Conservation (phyloP, 2,329 filamentous ascomycete genomes). For the Fusarium pseudocircinatum region DNA sequence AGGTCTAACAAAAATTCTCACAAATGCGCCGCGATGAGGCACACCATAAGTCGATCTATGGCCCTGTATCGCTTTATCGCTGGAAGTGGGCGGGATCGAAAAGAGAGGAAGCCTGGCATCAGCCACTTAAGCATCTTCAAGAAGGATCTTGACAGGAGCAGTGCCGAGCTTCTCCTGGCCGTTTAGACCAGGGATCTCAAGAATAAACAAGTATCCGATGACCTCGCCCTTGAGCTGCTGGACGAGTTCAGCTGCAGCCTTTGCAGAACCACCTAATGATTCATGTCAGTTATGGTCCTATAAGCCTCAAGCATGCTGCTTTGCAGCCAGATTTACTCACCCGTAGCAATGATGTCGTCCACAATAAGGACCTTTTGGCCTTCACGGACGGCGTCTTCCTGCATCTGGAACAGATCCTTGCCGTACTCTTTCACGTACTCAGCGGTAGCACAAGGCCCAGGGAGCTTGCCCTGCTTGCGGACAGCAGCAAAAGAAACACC, state of each 20-base stretch:
- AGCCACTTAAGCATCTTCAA: conserved; percentile 60
- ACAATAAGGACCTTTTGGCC: conserved; percentile 93
- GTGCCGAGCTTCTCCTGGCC: conserved; percentile 89
- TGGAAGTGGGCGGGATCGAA: conserved; percentile 28
- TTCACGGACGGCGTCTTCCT: conserved; percentile 82
- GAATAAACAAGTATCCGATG: conserved; percentile 91
- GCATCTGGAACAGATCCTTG: conserved; percentile 95
- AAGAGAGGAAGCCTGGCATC: conserved; percentile 15
- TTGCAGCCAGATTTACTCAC: conserved; percentile 61
- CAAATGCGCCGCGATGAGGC: conserved; percentile 17
- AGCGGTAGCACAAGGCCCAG: conserved; percentile 86
- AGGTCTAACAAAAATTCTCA: conserved; percentile 28
- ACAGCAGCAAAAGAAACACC: conserved; percentile 91
- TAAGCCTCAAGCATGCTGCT: conserved; percentile 11
- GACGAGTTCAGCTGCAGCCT: conserved; percentile 87
- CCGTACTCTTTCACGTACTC: conserved; percentile 97
- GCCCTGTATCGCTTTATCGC: conserved; percentile 21
- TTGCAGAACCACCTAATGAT: conserved; percentile 82
- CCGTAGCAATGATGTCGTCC: conserved; percentile 98
- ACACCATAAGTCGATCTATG: conserved; percentile 24
- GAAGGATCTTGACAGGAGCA: conserved; percentile 80
- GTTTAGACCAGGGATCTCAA: conserved; percentile 93
- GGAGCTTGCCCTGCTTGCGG: conserved; percentile 94
- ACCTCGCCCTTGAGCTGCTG: conserved; percentile 86
- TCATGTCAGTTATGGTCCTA: conserved; percentile 27